A percentile compares a stretch with the other conserved stretches of the same genome.
These are phyloP conservation scores for Epichloe glyceriae DNA, from an alignment of 2,329 filamentous ascomycete genomes.

Conservation along the genomic window DNA sequence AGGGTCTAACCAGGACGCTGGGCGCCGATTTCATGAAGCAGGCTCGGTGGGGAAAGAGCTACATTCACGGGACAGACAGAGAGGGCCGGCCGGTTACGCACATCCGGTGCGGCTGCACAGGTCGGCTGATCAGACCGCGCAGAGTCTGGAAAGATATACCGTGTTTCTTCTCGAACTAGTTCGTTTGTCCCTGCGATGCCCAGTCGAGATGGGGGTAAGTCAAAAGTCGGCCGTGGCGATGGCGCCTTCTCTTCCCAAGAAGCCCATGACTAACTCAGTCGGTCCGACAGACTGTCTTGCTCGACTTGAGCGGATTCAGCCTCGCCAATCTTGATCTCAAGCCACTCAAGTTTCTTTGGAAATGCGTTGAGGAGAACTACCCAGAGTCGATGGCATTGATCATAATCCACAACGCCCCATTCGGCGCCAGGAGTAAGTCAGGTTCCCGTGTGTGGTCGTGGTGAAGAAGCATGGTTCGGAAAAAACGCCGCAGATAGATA, in stretches of 20 bases:
- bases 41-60: slow-evolving; percentile 74
- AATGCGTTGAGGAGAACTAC: slow-evolving; percentile 62
- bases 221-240: not conserved
- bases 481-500: too few relatives aligned
- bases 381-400: slow-evolving; percentile 75
- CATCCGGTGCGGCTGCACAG: slow-evolving; percentile 67
- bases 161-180: slow-evolving; percentile 82
- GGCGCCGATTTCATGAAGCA: slow-evolving; percentile 69
- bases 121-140: slow-evolving; percentile 62
- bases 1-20: slow-evolving; percentile 47
- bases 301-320: too few relatives aligned
- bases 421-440: slow-evolving; percentile 68
- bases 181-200: slow-evolving; percentile 60
- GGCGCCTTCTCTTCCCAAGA: too few relatives aligned
- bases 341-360: too few relatives aligned
- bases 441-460: slow-evolving; percentile 8
- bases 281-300: slow-evolving; percentile 33
- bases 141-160: slow-evolving; percentile 68
- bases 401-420: slow-evolving; percentile 80
- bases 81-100: slow-evolving; percentile 67
- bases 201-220: slow-evolving; percentile 73
- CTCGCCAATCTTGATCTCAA: too few relatives aligned
- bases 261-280: not conserved
- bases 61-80: slow-evolving; percentile 69
- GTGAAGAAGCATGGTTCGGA: too few relatives aligned